phyloP scores from a whole-genome alignment of 1,284 basidiomycete species.

The Gymnopus androsaceus region DNA sequence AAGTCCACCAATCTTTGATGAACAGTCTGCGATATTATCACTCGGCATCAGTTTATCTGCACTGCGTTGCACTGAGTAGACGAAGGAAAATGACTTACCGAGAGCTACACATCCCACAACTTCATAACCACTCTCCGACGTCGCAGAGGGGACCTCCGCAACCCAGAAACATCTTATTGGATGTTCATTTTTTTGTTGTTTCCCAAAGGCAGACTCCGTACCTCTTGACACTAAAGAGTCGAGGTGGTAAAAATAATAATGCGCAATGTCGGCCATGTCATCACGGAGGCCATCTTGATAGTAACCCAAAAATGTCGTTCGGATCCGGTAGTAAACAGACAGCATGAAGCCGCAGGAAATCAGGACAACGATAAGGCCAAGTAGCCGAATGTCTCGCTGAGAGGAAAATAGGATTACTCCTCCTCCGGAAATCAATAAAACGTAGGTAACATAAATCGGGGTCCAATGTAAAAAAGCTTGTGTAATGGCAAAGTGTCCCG shows the following conservation, averaged over 20 bases:
- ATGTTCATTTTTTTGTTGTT: neutral
- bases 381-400: neutral
- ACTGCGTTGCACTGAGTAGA: neutral
- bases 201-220: no score
- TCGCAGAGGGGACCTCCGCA: constrained; percentile 5
- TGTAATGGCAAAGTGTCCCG: constrained; percentile 1
- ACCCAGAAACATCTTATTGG: constrained; percentile 9
- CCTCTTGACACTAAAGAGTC: no score
- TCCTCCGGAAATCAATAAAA: neutral
- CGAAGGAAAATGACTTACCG: constrained; percentile 2
- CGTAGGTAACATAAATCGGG: constrained; percentile 8
- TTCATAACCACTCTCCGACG: constrained; percentile 8
- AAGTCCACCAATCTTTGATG: constrained; percentile 4
- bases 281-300: constrained; percentile 7
- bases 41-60: neutral
- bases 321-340: constrained; percentile 2
- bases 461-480: constrained; percentile 10
- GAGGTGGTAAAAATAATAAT: constrained; percentile 3
- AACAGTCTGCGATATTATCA: constrained; percentile 4
- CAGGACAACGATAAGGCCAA: neutral
- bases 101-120: constrained; percentile 12
- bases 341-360: constrained; percentile 3
- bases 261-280: constrained; percentile 6
- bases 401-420: neutral
- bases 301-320: constrained; percentile 5